phyloP scores from a whole-genome alignment of 805 yeast genomes.

The Myxozyma neglecta region DNA sequence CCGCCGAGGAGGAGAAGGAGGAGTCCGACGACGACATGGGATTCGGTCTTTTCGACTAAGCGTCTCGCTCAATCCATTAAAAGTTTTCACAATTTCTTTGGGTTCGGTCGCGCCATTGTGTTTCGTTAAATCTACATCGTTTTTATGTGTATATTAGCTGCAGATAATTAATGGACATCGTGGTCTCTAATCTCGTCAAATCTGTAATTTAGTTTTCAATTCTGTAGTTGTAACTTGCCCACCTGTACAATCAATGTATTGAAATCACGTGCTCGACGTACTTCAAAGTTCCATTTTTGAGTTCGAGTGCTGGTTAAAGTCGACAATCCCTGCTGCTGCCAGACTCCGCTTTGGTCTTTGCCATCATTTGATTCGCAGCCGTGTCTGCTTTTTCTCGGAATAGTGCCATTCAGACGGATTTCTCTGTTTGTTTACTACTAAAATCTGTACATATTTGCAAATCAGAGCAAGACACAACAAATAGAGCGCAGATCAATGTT shows the following conservation, averaged over 20 bases:
- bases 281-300: too few relatives aligned
- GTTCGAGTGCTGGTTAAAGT: too few relatives aligned
- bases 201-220: neutral
- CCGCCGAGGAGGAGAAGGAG: slow-evolving; percentile 63
- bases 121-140: neutral
- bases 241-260: too few relatives aligned
- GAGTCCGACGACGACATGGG: slow-evolving; percentile 79
- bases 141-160: slow-evolving; percentile 10
- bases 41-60: slow-evolving; percentile 97
- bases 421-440: too few relatives aligned
- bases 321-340: too few relatives aligned
- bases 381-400: too few relatives aligned
- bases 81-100: neutral
- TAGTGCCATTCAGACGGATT: too few relatives aligned
- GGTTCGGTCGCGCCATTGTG: neutral
- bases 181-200: neutral
- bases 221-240: neutral
- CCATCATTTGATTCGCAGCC: too few relatives aligned
- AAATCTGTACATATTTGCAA: too few relatives aligned
- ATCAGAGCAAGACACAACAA: too few relatives aligned
- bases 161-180: slow-evolving; percentile 3
- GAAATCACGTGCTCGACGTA: too few relatives aligned
- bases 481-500: slow-evolving; percentile 17
- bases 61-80: slow-evolving; percentile 18
- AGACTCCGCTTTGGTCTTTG: too few relatives aligned